Percentiles rank a stretch among this genome's conserved stretches.
Conservation (phyloP, 1,284 basidiomycete species). For the Ustilago trichophora region DNA sequence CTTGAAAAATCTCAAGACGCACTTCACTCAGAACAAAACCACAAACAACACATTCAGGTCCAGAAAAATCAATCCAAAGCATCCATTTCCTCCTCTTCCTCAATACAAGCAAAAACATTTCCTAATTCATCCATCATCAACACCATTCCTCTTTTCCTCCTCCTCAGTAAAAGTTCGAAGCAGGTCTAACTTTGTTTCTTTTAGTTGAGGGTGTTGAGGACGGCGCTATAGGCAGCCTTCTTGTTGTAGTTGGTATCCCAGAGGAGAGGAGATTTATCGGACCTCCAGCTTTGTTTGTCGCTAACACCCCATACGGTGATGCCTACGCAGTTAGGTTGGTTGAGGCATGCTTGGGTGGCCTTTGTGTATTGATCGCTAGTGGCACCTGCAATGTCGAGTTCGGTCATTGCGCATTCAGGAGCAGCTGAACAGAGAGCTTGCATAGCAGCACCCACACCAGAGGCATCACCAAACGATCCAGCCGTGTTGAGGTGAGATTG, state of each 20-base stretch:
- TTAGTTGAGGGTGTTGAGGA: conserved; percentile 22
- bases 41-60: too few relatives aligned
- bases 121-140: too few relatives aligned
- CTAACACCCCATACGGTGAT: conserved; percentile 25
- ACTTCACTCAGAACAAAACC: too few relatives aligned
- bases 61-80: too few relatives aligned
- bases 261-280: conserved; percentile 7
- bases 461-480: conserved; percentile 10
- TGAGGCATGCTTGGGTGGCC: conserved; percentile 15
- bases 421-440: conserved; percentile 6
- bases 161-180: too few relatives aligned
- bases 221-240: conserved; percentile 19
- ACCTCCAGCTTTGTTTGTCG: conserved; percentile 12
- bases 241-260: conserved; percentile 20
- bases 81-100: too few relatives aligned
- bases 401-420: conserved; percentile 20
- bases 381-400: conserved; percentile 21
- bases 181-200: too few relatives aligned
- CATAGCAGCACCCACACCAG: conserved; percentile 13
- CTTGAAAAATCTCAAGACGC: too few relatives aligned
- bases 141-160: too few relatives aligned
- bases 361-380: background rate
- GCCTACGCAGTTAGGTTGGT: conserved; percentile 14
- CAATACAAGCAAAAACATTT: too few relatives aligned
- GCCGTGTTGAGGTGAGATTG: conserved; percentile 16